Percentiles rank a stretch among this genome's conserved stretches.
These are phyloP conservation scores for Neofusicoccum ribis DNA, from an alignment of 2,329 filamentous ascomycete species.

Conservation along the genomic window DNA sequence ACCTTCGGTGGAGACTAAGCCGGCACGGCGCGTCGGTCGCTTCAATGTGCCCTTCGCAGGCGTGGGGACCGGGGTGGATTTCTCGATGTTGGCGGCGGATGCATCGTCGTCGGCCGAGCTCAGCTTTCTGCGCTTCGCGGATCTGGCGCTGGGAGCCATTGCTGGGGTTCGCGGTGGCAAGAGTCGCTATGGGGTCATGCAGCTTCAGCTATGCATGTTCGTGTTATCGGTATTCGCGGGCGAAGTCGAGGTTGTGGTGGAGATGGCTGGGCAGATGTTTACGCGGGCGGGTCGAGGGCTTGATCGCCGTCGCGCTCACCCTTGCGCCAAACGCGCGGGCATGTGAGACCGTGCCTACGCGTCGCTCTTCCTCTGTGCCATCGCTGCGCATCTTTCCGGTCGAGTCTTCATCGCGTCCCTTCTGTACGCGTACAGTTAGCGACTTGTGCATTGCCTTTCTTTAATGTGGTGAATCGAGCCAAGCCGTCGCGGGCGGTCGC, in stretches of 20 bases:
- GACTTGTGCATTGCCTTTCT: neutral
- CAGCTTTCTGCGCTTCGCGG: conserved; percentile 13
- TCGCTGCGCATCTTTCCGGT: neutral
- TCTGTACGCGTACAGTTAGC: too few relatives aligned
- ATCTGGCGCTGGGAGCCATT: neutral
- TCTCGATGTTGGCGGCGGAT: neutral
- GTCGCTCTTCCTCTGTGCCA: neutral
- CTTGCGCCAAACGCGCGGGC: conserved; percentile 1
- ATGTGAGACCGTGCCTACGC: conserved; percentile 4
- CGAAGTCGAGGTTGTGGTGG: too few relatives aligned
- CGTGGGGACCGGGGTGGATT: neutral
- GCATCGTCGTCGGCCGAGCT: conserved; percentile 9
- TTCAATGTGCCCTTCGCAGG: conserved; percentile 2
- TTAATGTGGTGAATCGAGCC: neutral
- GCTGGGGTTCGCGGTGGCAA: neutral
- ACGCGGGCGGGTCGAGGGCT: conserved; percentile 1
- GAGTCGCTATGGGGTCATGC: too few relatives aligned
- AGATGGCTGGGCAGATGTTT: neutral
- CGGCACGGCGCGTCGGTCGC: conserved; percentile 10
- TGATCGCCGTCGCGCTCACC: neutral
- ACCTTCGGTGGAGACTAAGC: neutral
- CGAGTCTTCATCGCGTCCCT: too few relatives aligned
- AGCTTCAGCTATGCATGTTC: neutral
- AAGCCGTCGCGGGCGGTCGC: conserved; percentile 11
- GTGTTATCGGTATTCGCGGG: too few relatives aligned